Base-by-base conservation (phyloP, 306 rosid genomes). In the Malus sieversii region DNA sequence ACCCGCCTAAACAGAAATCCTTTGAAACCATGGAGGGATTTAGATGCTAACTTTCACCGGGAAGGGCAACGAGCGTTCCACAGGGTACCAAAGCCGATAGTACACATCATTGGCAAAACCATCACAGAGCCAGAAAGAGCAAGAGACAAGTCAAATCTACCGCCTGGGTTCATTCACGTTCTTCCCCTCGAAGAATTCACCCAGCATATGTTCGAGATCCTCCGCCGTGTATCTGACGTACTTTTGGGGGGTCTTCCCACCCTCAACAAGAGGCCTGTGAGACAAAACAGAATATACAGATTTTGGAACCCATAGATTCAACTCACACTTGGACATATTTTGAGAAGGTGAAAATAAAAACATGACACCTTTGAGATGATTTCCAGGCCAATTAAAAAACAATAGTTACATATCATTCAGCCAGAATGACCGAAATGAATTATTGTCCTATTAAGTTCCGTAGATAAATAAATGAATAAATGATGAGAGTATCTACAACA, bases 111-210 rank as follows among this genome's bases (percentile, higher is more conserved):
- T 38, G 38, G 35, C 62, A 13, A 60, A 62, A 3, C 9, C 68
- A 63, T n/a, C 68, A 61, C 8, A 25, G 33, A 20, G 25, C 14
- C 15, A 67, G 66, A 27, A 18, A 3, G 59, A 4, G 82, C 11
- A 13, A 51, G 35, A 25, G 68, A 42, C 59, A 1, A 16, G 77
- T 44, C 66, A 32, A 19, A 32, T 80, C 82, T 79, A 89, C 63
- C 96, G 85, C 83, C 64, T 95, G 15, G 84, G 88, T 68, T 95
- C 99, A 5, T 48, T 90, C 83, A 90, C 42, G 69, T 77, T 92
- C 84, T 89, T 95, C 48, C 99, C 99, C 84, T 95, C 99, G 6
- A 92, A 95, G 87, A 95, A 95, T 64, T 95, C 99, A 9, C 97
- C 96, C 80, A 95, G 65, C 97, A 95, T 95, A 22, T 96, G 80